phyloP scores from a whole-genome alignment of 257 asterid genomes.

The Solanum chiquidenum region DNA sequence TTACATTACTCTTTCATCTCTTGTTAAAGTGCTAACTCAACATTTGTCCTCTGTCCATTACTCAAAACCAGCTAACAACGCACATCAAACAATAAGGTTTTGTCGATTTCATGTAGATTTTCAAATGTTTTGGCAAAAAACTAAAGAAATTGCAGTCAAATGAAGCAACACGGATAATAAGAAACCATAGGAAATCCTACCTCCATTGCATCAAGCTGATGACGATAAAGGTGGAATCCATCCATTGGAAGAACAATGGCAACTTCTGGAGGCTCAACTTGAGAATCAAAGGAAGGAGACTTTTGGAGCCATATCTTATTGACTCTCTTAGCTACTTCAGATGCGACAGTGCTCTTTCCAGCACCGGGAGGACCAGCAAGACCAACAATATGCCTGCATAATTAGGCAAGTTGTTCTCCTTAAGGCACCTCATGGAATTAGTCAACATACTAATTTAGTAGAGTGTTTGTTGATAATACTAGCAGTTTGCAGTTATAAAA shows the following conservation, averaged over 20 bases:
- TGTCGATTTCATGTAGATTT: neutral
- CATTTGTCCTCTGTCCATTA: neutral
- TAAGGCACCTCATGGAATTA: neutral
- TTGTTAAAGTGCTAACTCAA: neutral
- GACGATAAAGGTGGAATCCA: constrained; percentile 94
- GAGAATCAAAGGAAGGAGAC: constrained; percentile 53
- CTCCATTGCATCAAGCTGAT: constrained; percentile 85
- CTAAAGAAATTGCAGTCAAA: neutral
- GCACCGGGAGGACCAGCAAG: constrained; percentile 97
- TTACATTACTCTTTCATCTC: neutral
- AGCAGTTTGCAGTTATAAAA: neutral
- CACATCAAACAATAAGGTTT: neutral
- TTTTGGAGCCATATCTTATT: constrained; percentile 72
- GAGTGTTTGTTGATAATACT: neutral
- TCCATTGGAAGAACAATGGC: constrained; percentile 92
- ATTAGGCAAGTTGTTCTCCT: constrained; percentile 3
- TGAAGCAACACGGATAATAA: neutral
- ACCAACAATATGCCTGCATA: constrained; percentile 74
- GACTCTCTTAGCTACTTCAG: constrained; percentile 57
- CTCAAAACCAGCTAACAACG: neutral
- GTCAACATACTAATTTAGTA: neutral
- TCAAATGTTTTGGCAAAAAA: neutral
- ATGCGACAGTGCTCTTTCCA: constrained; percentile 86
- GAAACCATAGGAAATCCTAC: constrained; percentile 17
- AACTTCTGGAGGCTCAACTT: constrained; percentile 61